Evolutionary conservation across 495 filamentous ascomycete genomes (phyloP).

Genomic region (Neurospora cerealis): DNA sequence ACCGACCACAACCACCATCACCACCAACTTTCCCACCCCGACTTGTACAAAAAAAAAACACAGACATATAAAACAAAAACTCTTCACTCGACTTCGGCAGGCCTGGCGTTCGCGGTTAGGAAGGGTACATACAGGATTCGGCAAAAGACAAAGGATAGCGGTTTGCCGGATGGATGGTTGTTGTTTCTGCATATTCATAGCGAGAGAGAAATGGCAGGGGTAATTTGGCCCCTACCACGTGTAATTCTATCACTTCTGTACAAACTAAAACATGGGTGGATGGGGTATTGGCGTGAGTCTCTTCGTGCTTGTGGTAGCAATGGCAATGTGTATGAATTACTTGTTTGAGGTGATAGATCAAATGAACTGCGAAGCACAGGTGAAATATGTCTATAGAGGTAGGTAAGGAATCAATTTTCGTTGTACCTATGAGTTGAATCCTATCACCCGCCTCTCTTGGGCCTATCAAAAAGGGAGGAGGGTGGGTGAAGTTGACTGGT

Average conservation of each 20-base stretch:
- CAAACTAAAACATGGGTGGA: neutral
- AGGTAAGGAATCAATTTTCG: too few relatives aligned
- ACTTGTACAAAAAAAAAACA: neutral
- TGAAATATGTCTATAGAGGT: too few relatives aligned
- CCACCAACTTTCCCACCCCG: neutral
- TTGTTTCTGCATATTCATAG: neutral
- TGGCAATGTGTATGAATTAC: neutral
- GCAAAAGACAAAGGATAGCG: neutral
- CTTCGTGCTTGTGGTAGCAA: neutral
- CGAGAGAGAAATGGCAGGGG: neutral
- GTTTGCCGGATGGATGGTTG: neutral
- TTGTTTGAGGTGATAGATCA: neutral
- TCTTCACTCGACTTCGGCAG: constrained; percentile 42
- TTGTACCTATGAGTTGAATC: too few relatives aligned
- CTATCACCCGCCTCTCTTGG: too few relatives aligned
- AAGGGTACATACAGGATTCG: neutral
- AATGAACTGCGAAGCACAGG: too few relatives aligned
- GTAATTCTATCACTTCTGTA: neutral
- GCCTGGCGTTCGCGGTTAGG: constrained; percentile 29
- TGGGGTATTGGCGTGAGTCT: neutral
- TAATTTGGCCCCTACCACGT: neutral
- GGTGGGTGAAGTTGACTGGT: too few relatives aligned
- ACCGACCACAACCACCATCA: too few relatives aligned
- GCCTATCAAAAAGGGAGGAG: too few relatives aligned
- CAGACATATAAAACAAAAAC: neutral